Percentiles rank a stretch among this genome's conserved stretches.
These are phyloP conservation scores for Thermomucor indicae-seudaticae DNA, from an alignment of 371 early-diverging fungal species.

Conservation along the genomic window DNA sequence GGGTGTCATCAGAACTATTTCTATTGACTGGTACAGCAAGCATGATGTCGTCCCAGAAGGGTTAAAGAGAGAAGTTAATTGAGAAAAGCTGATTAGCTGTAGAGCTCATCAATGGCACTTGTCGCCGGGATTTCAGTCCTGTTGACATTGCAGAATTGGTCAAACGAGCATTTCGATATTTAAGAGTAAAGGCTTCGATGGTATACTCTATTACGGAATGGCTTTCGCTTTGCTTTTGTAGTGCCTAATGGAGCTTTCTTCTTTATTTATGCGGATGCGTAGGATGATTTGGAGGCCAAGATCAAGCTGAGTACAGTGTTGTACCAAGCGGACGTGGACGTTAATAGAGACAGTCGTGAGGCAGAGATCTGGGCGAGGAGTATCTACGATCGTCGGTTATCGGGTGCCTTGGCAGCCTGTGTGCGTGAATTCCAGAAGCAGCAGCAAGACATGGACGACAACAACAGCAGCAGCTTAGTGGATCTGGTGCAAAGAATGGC, in stretches of 20 bases:
- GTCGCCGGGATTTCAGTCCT: too few relatives aligned
- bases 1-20: too few relatives aligned
- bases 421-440: too few relatives aligned
- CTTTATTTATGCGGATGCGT: neutral
- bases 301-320: slow-evolving; percentile 38
- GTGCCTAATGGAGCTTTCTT: neutral
- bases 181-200: slow-evolving; percentile 8
- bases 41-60: too few relatives aligned
- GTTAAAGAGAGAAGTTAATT: too few relatives aligned
- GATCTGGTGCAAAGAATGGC: slow-evolving; percentile 17
- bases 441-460: slow-evolving; percentile 9
- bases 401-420: slow-evolving; percentile 26
- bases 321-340: slow-evolving; percentile 3
- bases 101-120: too few relatives aligned
- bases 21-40: too few relatives aligned
- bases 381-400: slow-evolving; percentile 40
- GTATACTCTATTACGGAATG: too few relatives aligned
- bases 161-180: slow-evolving; percentile 1
- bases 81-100: too few relatives aligned
- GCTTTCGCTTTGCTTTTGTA: neutral
- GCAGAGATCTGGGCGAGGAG: slow-evolving; percentile 43
- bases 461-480: slow-evolving; percentile 9
- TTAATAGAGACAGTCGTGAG: slow-evolving; percentile 20
- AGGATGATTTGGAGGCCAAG: slow-evolving; percentile 47
- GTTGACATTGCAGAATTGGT: too few relatives aligned